These are phyloP conservation scores for Aquanectria penicillioides DNA, from an alignment of 2,329 filamentous ascomycete species.

Conservation along the genomic window DNA sequence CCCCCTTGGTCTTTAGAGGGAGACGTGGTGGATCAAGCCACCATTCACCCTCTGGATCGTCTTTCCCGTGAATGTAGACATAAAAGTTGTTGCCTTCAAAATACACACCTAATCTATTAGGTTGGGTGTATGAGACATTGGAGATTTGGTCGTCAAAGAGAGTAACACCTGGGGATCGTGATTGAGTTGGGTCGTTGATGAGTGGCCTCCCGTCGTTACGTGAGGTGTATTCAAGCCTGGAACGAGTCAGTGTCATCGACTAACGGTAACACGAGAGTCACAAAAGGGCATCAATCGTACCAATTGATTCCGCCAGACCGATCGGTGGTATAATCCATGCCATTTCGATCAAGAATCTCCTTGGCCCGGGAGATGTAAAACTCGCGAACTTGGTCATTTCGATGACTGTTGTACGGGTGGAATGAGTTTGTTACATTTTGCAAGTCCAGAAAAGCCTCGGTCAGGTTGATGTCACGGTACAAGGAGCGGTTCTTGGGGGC, in stretches of 20 bases:
- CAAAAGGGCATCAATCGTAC: too few relatives aligned
- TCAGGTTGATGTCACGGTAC: slow-evolving; percentile 76
- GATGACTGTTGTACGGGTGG: slow-evolving; percentile 88
- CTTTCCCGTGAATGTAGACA: slow-evolving; percentile 85
- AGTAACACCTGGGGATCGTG: slow-evolving; percentile 57
- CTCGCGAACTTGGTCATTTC: slow-evolving; percentile 81
- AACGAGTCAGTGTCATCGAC: too few relatives aligned
- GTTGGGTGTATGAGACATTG: slow-evolving; percentile 74
- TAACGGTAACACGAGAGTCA: too few relatives aligned
- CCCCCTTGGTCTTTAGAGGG: slow-evolving; percentile 70
- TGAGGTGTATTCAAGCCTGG: too few relatives aligned
- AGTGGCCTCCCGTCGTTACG: too few relatives aligned
- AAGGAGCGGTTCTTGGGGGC: slow-evolving; percentile 63
- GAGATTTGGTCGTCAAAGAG: slow-evolving; percentile 83
- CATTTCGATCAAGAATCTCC: slow-evolving; percentile 73
- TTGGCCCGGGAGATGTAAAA: slow-evolving; percentile 80
- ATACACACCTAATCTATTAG: slow-evolving; percentile 68
- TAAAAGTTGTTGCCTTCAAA: slow-evolving; percentile 95
- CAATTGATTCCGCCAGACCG: slow-evolving; percentile 45
- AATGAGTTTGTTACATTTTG: slow-evolving; percentile 77
- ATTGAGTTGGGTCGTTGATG: too few relatives aligned
- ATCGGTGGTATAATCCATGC: slow-evolving; percentile 58
- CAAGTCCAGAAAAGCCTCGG: slow-evolving; percentile 87
- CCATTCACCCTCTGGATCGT: slow-evolving; percentile 79
- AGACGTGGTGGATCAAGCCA: slow-evolving; percentile 65